Base-by-base conservation (phyloP, 805 yeast species). In the Zygotorulaspora chibaensis region DNA sequence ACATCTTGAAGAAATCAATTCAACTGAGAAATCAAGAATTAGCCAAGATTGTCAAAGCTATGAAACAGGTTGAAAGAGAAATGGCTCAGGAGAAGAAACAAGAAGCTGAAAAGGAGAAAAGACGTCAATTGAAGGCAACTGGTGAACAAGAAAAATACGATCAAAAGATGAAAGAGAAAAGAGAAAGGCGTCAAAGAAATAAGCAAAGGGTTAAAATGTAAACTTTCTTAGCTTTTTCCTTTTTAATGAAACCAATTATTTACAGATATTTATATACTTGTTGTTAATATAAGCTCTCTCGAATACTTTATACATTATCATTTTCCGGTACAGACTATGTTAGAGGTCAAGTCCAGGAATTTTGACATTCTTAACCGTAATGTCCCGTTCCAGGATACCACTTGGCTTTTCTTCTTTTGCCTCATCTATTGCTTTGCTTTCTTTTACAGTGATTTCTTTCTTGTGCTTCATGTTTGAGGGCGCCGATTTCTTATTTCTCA, bases 71-170 rank as follows among this genome's bases (percentile, higher is more conserved):
- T 42, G 80, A 78, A 59, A 77, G 79, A 52, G 96, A 87, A 63
- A 80, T 77, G 58, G 68, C 81, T 40, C 84, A 81, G 49, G 82
- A 76, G 51, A 82, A 82, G 68, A 83, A 82, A 67, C 79, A 84
- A 27, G 87, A 84, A 67, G 79, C 77, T 52, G 81, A 77, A 57
- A 83, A 77, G 59, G 77, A 77, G 57, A 80, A 78, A 57, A 81
- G 79, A 67, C 84, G 84, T 53, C 69, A 71, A 43, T 58, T 76
- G 52, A 75, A 74, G 53, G 68, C 85, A 60, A 73, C 83, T 38
- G 83, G 87, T 50, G 88, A 83, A 58, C 93, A 85, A 69, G 81
- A 81, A 54, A 87, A 84, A 69, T 66, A 77, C 35, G 91, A 85
- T 53, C 81, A 80, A 71, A 87, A 84, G 71, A 87, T 84, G 66